Base-by-base conservation (phyloP, 2,329 filamentous ascomycete species). In the Elsinoe fawcettii region DNA sequence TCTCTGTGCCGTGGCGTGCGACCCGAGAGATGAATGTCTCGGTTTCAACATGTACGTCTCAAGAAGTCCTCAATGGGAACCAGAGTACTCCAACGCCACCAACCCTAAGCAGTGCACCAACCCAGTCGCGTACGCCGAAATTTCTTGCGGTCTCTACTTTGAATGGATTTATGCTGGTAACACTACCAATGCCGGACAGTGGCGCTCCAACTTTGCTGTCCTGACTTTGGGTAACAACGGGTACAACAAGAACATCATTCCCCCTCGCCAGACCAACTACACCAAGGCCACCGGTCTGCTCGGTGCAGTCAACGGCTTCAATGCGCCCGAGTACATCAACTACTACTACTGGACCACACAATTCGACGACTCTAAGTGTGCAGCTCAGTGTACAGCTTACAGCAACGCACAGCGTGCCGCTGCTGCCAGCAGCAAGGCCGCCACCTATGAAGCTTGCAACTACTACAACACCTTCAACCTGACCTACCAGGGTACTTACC, bases 171-270 rank as follows among this genome's bases (percentile, higher is more conserved):
- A 56, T 20, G 32, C 51, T 5, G 57, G 60, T 1, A 60, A 57
- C 4, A 65, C 66, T 0, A 67, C 60, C 54, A 68, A 68, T 60
- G 55, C 55, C 8, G 65, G 66, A 20, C 57, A 65, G 18, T 65
- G 57, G 36, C 59, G 65, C 8, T 59, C 61, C 11, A 55, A 65
- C 22, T 68, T 68, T 55, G 59, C 65, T 27, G 60, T 66, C n/a
- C 63, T 66, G 55, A 67, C 67, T 27, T 39, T 55, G 9, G 59
- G 60, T 30, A 59, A 56, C 20, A 61, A 61, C 23, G 58, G 57
- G 7, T 61, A 61, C 51, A 59, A 58, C 27, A 47, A 55, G 16
- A 59, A 61, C 22, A 22, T 55, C 27, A 44, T 47, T 2, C 60
- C 60, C 4, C 27, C 51, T 9, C 32, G 57, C 6, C 30, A 55